Evolutionary conservation across 257 asterid genomes (phyloP), one percentile per base, ranked within the genome.

Genomic region (Lithospermum erythrorhizon): DNA sequence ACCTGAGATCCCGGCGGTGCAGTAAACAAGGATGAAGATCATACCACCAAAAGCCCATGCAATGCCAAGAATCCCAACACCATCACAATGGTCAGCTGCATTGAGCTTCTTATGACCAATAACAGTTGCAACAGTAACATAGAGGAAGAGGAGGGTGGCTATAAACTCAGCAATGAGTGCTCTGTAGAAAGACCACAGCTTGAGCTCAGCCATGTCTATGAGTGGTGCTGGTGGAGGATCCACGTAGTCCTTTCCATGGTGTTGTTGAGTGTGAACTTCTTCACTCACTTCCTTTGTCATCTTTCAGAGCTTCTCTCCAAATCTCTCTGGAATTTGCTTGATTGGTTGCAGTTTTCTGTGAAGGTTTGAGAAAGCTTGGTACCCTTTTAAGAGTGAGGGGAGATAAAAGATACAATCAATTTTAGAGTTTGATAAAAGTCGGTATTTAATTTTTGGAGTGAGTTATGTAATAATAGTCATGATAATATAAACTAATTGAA

Each of bases 1-100:
- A 86, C 96, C 95, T 16, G 95, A 87, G 64, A 87, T 82, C 15
- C 95, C 95, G 62, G 94, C 95, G 65, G 95, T 87, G 88, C 95
- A 84, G 90, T 87, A 87, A 25, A 87, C 95, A 25, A 84, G 90
- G 25, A n/a, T n/a, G n/a, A n/a, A n/a, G n/a, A n/a, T n/a, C n/a
- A n/a, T n/a, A n/a, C n/a, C n/a, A n/a, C n/a, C 95, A 48, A 87
- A 87, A 58, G 94, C 95, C 95, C 95, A 87, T 0, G 95, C 75
- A 52, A 87, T 84, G 68, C 95, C 95, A 3, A 87, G 90, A 53
- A 87, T 68, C 21, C 95, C 95, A 5, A 87, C 95, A 0, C 95
- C 95, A 58, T 77, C 94, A 68, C 97, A 89, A 16, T 64, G 84
- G 68, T 82, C 94, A 21, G 30, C 60, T 2, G 64, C 83, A 76